Evolutionary conservation across 73 alveolate genomes (phyloP), one percentile per base, ranked within the genome.

Genomic region (Paramecium octaurelia): DNA sequence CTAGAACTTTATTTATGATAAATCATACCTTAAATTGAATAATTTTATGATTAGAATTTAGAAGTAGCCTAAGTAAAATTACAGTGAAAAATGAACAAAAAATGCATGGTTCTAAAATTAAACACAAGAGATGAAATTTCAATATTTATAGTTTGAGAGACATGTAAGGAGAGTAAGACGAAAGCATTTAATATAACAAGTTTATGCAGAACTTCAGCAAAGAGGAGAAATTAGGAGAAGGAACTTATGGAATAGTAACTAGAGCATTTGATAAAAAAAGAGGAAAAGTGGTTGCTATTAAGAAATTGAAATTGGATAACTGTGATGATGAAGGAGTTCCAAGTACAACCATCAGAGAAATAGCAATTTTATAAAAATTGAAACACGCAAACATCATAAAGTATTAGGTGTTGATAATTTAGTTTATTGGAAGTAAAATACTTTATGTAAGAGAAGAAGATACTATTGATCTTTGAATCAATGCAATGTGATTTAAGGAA

Each of bases 161-260:
- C 35, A 54, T 54, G 69, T 23, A 54, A 54, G 21, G 18, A 20
- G 69, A 54, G 1, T 54, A 54, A 54, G 69, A 54, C 6, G 69
- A 54, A 23, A n/a, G 69, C 69, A 54, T 0, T 1, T 18, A 54
- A 54, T 54, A 54, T 54, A 54, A 54, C 16, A 38, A 89, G 21
- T 89, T 89, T 73, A 73, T 93, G 68, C 93, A 64, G 46, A 95
- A 96, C 68, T 96, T 96, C 87, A 93, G 83, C 46, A 94, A 94
- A 42, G 85, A 92, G 31, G 98, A 95, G 18, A 91, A 93, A 92
- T 83, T 97, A 76, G 99, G 99, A 64, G 98, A 95, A 83, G 99
- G 99, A 50, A 96, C 99, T 16, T 97, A 97, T 92, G 99, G 99
- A 27, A 98, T 95, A n/a, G 99, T 97, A 48, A 95, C 90, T 88